Conservation (phyloP, 1,284 basidiomycete species). For the Moesziomyces parantarcticus region DNA sequence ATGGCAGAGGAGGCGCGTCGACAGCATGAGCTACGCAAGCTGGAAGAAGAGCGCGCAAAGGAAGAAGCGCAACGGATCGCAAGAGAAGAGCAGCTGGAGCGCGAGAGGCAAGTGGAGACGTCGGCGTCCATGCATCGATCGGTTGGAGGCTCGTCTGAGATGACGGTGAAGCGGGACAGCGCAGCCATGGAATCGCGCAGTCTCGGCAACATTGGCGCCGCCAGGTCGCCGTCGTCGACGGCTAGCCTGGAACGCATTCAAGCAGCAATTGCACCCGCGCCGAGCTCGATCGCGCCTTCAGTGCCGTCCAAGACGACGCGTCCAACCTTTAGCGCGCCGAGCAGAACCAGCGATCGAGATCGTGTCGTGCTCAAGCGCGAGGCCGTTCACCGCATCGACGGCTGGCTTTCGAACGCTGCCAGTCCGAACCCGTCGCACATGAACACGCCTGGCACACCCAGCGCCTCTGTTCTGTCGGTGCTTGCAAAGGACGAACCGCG, state of each 20-base stretch:
- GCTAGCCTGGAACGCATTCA: slow-evolving; percentile 15
- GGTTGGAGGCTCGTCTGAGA: background rate
- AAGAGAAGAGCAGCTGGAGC: slow-evolving; percentile 7
- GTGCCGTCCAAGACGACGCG: slow-evolving; percentile 32
- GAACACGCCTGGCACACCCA: slow-evolving; percentile 52
- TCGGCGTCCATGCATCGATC: background rate
- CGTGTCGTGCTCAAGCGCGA: slow-evolving; percentile 43
- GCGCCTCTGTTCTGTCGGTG: slow-evolving; percentile 48
- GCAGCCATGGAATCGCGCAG: slow-evolving; percentile 8
- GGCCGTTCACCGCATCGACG: slow-evolving; percentile 51
- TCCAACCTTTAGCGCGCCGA: slow-evolving; percentile 13
- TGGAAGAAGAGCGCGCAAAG: slow-evolving; percentile 30
- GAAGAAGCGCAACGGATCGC: slow-evolving; percentile 18
- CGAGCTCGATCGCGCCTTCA: slow-evolving; percentile 23
- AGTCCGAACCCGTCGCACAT: slow-evolving; percentile 31
- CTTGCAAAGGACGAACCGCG: slow-evolving; percentile 21
- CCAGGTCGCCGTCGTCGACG: slow-evolving; percentile 3
- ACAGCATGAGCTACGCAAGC: slow-evolving; percentile 28
- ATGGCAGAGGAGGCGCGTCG: slow-evolving; percentile 26
- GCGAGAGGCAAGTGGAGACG: slow-evolving; percentile 7
- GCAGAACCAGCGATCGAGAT: slow-evolving; percentile 30
- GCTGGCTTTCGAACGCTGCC: slow-evolving; percentile 50
- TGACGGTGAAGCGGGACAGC: background rate
- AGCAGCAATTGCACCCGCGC: slow-evolving; percentile 8
- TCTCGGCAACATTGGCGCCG: slow-evolving; percentile 6